Evolutionary conservation across 2,329 filamentous ascomycete species (phyloP), one percentile per base, ranked within the genome.

Genomic region (Pseudogymnoascus destructans): DNA sequence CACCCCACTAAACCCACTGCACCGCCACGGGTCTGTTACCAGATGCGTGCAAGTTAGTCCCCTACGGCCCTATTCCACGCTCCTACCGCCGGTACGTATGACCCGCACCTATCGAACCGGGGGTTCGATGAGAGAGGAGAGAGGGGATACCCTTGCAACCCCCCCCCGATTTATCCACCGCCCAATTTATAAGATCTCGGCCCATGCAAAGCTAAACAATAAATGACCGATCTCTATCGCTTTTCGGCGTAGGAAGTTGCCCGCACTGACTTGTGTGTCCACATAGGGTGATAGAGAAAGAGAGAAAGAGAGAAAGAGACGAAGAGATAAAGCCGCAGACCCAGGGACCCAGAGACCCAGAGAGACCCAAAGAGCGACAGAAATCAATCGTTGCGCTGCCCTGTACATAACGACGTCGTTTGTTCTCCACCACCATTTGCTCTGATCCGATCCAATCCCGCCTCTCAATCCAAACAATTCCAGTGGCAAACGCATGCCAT

Each of bases 131-230:
- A 27, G 42, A 27, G 21, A 15, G 7, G 36, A 19, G 38, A 21
- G 40, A 49, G 23, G 23, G 42, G 42, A 11, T 27, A 49, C 3
- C 42, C 42, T 49, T 49, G 42, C 42, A 49, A 27, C 15, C 10
- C n/a, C 42, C 23, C 23, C 42, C 42, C 23, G 42, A 30, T 27
- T 49, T 49, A 49, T n/a, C 42, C 42, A 49, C 42, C 8, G 23
- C 42, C 42, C 42, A 49, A 49, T 49, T 49, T 49, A 49, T 49
- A 49, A 49, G 42, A 49, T 49, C 42, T 49, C 42, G 42, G 42
- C 42, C 42, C 42, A 49, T 49, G 42, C 13, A 17, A 27, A 49
- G 42, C 42, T 49, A 49, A 49, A 49, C n/a, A 10, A 15, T 27
- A n/a, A n/a, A 49, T 49, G 42, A 49, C 42, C 42, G 42, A 49